Evolutionary conservation across 2,329 filamentous ascomycete species (phyloP), one percentile per base, ranked within the genome.

Genomic region (Dothiorella sarmentorum): DNA sequence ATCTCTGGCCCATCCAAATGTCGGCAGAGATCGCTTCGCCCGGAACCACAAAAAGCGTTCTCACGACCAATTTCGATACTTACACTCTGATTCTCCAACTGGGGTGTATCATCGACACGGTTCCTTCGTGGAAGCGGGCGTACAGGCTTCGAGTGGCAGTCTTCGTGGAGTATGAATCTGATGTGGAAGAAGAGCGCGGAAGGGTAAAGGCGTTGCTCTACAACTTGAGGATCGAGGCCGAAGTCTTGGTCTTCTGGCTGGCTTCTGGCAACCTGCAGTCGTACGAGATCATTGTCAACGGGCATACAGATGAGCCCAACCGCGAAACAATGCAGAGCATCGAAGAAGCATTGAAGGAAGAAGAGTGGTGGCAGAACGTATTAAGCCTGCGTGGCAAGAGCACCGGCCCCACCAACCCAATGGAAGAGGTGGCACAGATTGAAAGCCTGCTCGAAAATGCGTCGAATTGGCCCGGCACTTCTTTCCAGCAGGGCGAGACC

Each of bases 1-100:
- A 96, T 67, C 76, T 96, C 4, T 96, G 91, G 91, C 91, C 91
- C 0, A 94, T 96, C 56, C 91, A 96, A 64, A 96, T 96, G 90
- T 93, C 90, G 5, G 90, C 90, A 1, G 89, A 93, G 66, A 83
- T 94, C 31, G 83, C 85, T 0, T 79, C 87, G 1, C 42, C 42
- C 9, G 22, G 24, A 4, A 85, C 56, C 13, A 67, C 68, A 4
- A 76, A 81, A 61, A 85, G 84, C 65, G 80, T 94, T 5, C 72
- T 93, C 57, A 95, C 91, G 0, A 94, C 89, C 0, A 96, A 96
- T 64, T 95, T 96, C 70, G 91, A 96, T 70, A 96, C 91, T 0
- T 95, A 91, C 81, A 84, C 90, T 0, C 78, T 95, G n/a, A 94
- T 95, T 60, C 78, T 95, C 3, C 90, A 95, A 65, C 80, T 95